Evolutionary conservation across 176 grass and related monocot species (phyloP).

Genomic region (Avena atlantica): DNA sequence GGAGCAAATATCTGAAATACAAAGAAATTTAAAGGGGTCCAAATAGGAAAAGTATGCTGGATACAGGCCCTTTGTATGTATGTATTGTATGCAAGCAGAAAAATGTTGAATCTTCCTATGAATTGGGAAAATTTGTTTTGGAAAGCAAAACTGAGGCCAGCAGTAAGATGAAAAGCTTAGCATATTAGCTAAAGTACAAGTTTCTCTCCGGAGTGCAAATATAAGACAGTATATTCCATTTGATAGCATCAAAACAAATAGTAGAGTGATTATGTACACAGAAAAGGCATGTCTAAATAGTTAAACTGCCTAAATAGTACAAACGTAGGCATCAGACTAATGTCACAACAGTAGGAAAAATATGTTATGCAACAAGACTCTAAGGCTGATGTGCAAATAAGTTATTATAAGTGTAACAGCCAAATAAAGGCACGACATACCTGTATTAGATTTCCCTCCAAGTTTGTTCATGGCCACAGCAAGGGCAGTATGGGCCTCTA

Average conservation of each 20-base stretch:
- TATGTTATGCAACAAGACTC: conserved; percentile 3
- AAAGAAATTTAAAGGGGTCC: conserved; percentile 4
- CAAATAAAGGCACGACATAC: conserved; percentile 51
- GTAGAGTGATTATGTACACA: conserved; percentile 11
- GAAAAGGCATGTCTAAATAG: background rate
- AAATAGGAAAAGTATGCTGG: background rate
- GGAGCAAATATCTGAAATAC: background rate
- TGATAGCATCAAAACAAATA: conserved; percentile 8
- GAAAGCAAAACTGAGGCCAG: background rate
- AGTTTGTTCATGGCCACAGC: conserved; percentile 98
- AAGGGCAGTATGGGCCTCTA: conserved; percentile 96
- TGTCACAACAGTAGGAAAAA: background rate
- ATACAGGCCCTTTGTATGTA: background rate
- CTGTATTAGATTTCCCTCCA: conserved; percentile 99
- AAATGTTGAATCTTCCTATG: conserved; percentile 3
- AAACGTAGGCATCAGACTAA: background rate
- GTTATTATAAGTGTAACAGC: background rate
- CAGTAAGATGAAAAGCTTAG: conserved; percentile 9
- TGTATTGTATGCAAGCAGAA: conserved; percentile 11
- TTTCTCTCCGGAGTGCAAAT: conserved; percentile 25
- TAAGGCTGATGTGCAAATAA: conserved; percentile 20
- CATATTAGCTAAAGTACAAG: conserved; percentile 1
- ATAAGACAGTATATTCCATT: conserved; percentile 23
- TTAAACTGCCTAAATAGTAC: background rate
- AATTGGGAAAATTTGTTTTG: background rate